Base-by-base conservation (phyloP, 2,329 filamentous ascomycete genomes). In the Aspergillus carbonarius region DNA sequence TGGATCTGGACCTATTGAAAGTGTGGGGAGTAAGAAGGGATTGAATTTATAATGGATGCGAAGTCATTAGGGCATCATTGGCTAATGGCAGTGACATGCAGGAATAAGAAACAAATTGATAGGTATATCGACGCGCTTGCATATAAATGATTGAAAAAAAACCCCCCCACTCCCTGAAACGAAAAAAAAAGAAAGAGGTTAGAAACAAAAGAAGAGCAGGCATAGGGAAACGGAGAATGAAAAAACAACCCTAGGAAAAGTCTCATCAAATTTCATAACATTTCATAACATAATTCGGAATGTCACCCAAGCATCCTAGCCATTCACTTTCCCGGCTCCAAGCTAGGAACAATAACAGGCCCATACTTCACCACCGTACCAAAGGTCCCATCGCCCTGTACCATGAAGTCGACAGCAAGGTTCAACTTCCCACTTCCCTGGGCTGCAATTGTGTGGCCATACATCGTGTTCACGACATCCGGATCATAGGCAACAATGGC, bases 401-500 rank as follows among this genome's bases (percentile, higher is more conserved):
- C 93, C 75, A 99, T 91, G 74, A 97, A 99, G 75, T 99, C 95
- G 1, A 96, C 91, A 1, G 93, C 95, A 46, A 99, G 79, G 76
- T 91, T 96, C 68, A 99, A 73, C 79, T 88, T 90, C 5, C 68
- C 65, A 42, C 62, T 60, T 8, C 63, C 66, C 18, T 58, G 63
- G n/a, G 51, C 56, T 61, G 75, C 74, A 57, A 68, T 58, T 39
- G 61, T 66, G 46, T 71, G 68, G 6, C 74, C 74, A 61, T 74
- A 79, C 13, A 70, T 72, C 3, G 80, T 77, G 44, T 82, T 82
- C 30, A 91, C 84, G 51, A 87, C 83, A 60, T 96, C 92, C 0
- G 93, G 92, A 72, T 99, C 95, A 73, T 93, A 98, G 0, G 91
- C 91, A n/a, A 98, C 89, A 64, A 96, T 89, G 0, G 93, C 92